Conservation (phyloP, 768 basidiomycete species). For the Kwoniella pini region DNA sequence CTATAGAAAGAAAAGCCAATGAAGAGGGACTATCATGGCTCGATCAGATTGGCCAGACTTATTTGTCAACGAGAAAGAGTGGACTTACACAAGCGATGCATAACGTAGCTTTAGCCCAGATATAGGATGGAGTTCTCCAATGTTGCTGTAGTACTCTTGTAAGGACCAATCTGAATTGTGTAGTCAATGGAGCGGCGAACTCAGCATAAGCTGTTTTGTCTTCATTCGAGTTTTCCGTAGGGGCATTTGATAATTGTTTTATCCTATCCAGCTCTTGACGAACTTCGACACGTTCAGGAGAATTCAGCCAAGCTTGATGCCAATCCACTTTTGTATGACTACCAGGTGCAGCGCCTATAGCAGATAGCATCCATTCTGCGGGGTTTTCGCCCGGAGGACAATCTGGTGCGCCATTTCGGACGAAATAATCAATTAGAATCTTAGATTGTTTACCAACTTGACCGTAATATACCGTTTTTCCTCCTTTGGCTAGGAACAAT, state of each 20-base stretch:
- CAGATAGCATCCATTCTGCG: constrained; percentile 63
- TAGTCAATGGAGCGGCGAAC: constrained; percentile 40
- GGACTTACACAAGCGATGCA: no score
- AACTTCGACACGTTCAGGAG: constrained; percentile 61
- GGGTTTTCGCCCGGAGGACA: constrained; percentile 78
- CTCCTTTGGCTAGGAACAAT: constrained; percentile 66
- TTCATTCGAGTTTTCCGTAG: constrained; percentile 51
- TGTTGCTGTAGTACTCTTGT: constrained; percentile 55
- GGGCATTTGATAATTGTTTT: constrained; percentile 55
- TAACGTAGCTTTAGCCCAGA: constrained; percentile 56
- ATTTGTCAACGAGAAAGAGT: constrained; percentile 29
- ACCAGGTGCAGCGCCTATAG: constrained; percentile 73
- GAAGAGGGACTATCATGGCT: constrained; percentile 43
- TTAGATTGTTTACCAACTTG: constrained; percentile 75
- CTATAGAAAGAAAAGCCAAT: constrained; percentile 56
- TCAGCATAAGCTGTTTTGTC: constrained; percentile 50
- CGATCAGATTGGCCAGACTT: neutral
- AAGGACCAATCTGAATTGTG: constrained; percentile 39
- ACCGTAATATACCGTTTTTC: constrained; percentile 89
- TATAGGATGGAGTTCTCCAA: constrained; percentile 56
- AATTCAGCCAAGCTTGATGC: constrained; percentile 63
- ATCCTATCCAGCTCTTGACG: constrained; percentile 60
- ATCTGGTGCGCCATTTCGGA: constrained; percentile 65
- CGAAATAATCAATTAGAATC: constrained; percentile 73
- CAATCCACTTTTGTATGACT: constrained; percentile 67